Percentiles rank a stretch among this genome's conserved stretches.
Evolutionary conservation across 2,329 filamentous ascomycete genomes (phyloP).

Genomic region (Phyllosticta capitalensis): DNA sequence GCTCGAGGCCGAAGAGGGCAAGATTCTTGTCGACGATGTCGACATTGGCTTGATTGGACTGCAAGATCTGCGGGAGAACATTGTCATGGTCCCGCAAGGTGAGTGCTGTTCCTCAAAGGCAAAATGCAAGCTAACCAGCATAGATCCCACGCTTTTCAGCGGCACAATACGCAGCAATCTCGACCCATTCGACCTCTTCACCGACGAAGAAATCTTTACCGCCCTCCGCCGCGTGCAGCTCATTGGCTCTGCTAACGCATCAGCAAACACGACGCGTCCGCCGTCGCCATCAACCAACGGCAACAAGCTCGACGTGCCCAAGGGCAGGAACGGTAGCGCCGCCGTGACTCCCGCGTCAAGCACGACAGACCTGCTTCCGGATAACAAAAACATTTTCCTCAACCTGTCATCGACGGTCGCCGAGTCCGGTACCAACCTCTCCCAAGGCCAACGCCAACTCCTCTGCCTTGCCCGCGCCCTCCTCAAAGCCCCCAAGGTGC

Average conservation of each 20-base stretch:
- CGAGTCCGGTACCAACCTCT: conserved; percentile 89
- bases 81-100: conserved; percentile 89
- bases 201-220: conserved; percentile 81
- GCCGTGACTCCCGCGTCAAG: conserved; percentile 25
- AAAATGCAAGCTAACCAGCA: conserved; percentile 13
- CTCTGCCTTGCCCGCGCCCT: conserved; percentile 87
- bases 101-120: conserved; percentile 11
- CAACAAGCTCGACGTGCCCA: conserved; percentile 14
- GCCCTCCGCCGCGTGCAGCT: conserved; percentile 83
- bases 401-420: conserved; percentile 75
- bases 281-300: conserved; percentile 18
- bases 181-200: conserved; percentile 83
- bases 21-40: conserved; percentile 83
- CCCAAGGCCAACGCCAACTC: conserved; percentile 90
- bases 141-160: conserved; percentile 83
- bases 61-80: conserved; percentile 83
- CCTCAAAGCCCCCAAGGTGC: conserved; percentile 79
- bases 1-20: conserved; percentile 80
- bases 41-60: conserved; percentile 84
- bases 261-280: conserved; percentile 25
- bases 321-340: conserved; percentile 17
- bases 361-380: conserved; percentile 36
- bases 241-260: conserved; percentile 47
- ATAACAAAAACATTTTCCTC: conserved; percentile 92
- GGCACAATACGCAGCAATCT: conserved; percentile 88